Conservation (phyloP, 495 filamentous ascomycete genomes). For the Viridothelium virens region DNA sequence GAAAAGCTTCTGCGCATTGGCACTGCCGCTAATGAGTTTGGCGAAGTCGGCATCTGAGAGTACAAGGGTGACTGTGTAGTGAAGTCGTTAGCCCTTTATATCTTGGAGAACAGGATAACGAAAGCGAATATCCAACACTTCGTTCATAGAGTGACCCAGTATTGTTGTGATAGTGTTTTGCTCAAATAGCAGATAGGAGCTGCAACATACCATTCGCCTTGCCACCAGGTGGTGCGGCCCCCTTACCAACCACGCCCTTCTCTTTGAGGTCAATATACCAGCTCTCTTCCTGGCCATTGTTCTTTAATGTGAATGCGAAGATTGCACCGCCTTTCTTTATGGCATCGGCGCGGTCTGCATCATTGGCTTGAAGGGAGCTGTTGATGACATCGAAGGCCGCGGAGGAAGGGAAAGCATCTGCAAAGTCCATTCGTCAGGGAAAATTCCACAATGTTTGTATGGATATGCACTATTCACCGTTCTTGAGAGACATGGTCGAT, state of each 20-base stretch:
- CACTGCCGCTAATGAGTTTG: conserved; percentile 75
- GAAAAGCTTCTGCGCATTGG: conserved; percentile 89
- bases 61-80: conserved; percentile 61
- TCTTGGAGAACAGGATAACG: neutral
- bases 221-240: conserved; percentile 53
- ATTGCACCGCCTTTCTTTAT: conserved; percentile 80
- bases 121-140: neutral
- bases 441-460: conserved; percentile 6
- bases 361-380: conserved; percentile 57
- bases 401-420: conserved; percentile 85
- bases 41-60: conserved; percentile 83
- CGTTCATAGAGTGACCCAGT: neutral
- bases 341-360: conserved; percentile 73
- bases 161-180: neutral
- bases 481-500: conserved; percentile 71
- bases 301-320: conserved; percentile 89
- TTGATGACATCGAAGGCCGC: conserved; percentile 85
- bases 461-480: conserved; percentile 46
- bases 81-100: neutral
- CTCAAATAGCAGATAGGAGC: neutral
- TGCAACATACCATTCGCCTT: conserved; percentile 68
- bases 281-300: conserved; percentile 67
- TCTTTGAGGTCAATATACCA: conserved; percentile 97
- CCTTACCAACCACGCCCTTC: conserved; percentile 73
- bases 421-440: neutral